Evolutionary conservation across 805 yeast species (phyloP), one percentile per base, ranked within the genome.

Genomic region (Nakazawaea wickerhamii): DNA sequence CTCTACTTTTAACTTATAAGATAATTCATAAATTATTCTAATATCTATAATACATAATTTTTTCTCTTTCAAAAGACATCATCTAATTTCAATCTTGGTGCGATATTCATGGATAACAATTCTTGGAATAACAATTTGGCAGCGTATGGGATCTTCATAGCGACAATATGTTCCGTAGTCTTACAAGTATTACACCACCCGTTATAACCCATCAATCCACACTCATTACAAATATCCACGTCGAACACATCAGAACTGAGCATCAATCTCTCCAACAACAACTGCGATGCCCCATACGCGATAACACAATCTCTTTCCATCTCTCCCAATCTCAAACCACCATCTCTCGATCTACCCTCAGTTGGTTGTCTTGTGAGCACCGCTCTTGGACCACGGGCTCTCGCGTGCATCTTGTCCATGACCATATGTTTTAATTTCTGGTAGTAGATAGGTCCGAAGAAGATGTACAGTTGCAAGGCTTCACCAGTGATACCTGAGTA

Each of bases 261-360:
- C 99, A 93, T 93, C 57, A 93, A 74, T 64, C 99, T 80, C 65
- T 93, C 99, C 48, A 93, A 68, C 51, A 93, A 71, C 52, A 93
- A 69, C 64, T 91, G 98, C 4, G 97, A 90, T 1, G 99, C 99
- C 57, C 99, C 99, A 57, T 93, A 93, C 1, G 99, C 99, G 66
- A 93, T 95, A 50, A 93, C 96, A 82, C 99, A 93, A 71, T 93
- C 99, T 67, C 99, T 84, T 64, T 93, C 99, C 99, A 93, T 93
- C 69, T 93, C 99, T 57, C 99, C 99, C 63, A 93, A 75, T 71
- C 99, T 83, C 61, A 93, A 75, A 60, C 99, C 99, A 77, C 99
- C 99, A 65, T 93, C 99, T 65, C 99, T 79, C 2, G 97, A 88
- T 65, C 99, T 79, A 75, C 99, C 99, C 65, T 93, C 99, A 0